Evolutionary conservation across 306 rosid species (phyloP).

Genomic region (Alnus rubra): DNA sequence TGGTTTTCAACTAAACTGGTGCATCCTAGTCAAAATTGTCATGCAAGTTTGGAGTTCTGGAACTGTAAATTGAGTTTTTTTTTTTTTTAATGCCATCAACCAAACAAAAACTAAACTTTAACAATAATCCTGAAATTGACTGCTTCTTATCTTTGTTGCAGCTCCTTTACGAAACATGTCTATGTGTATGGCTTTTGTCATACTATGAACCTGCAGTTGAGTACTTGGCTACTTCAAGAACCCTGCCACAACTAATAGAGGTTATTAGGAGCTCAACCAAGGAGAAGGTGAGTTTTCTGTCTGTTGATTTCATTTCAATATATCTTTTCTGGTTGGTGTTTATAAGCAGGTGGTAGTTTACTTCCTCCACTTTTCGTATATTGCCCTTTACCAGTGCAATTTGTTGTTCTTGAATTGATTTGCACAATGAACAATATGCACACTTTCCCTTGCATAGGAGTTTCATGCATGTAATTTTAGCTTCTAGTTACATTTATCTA

Average conservation of each 20-base stretch:
- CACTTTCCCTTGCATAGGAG: not conserved
- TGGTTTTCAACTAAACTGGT: not conserved
- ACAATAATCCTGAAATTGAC: constrained; percentile 17
- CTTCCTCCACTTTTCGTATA: not conserved
- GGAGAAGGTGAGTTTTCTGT: constrained; percentile 74
- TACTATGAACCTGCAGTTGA: constrained; percentile 95
- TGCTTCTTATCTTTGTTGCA: constrained; percentile 46
- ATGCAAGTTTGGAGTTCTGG: constrained; percentile 15
- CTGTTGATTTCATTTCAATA: constrained; percentile 17
- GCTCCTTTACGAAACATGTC: constrained; percentile 96
- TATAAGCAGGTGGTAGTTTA: not conserved
- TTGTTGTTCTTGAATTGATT: too few species aligned
- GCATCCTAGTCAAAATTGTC: constrained; percentile 11
- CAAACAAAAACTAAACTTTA: not conserved
- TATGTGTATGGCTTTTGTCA: constrained; percentile 94
- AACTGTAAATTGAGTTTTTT: not conserved
- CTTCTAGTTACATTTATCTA: constrained; percentile 21
- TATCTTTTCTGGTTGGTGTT: not conserved
- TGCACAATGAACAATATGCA: not conserved
- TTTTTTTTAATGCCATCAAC: not conserved
- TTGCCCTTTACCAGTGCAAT: not conserved
- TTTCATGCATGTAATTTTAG: constrained; percentile 13
- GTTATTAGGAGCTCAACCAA: constrained; percentile 94
- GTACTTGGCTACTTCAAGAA: constrained; percentile 85
- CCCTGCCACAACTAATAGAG: constrained; percentile 85